Base-by-base conservation (phyloP, 2,329 filamentous ascomycete species). In the Alternaria postmessia region DNA sequence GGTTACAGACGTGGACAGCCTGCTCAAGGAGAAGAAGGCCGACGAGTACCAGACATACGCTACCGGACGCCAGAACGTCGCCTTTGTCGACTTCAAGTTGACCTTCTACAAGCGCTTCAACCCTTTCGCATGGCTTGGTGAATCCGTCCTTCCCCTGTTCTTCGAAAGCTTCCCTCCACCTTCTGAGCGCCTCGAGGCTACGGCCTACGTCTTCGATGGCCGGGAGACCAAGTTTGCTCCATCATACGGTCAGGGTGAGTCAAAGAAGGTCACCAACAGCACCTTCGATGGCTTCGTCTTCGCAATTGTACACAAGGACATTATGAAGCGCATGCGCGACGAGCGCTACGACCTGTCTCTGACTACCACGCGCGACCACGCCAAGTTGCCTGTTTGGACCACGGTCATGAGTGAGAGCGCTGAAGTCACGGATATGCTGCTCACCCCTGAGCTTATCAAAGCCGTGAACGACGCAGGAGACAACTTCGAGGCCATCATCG, bases 371-470 rank as follows among this genome's bases (percentile, higher is more conserved):
- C 97, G 96, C 85, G 95, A 99, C 74, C 88, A 94, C 81, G 77
- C 90, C 56, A 97, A 96, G 84, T 88, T 99, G 34, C 94, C 95
- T 34, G 81, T 86, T 65, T 99, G 94, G 94, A 85, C 90, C 56
- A 97, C 93, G 12, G 88, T 97, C 75, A 98, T 99, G 95, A 96
- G 89, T 75, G 95, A 99, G 85, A 97, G 90, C 80, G 93, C 94
- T 59, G 95, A 98, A 81, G 90, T 99, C 71, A 97, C 94, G 12
- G 92, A 97, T 46, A 84, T 88, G 7, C 83, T 99, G 67, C 86
- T 99, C 51, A 97, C 93, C 4, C 86, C 91, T n/a, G 94, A 98
- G 71, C 85, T 99, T 38, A 86, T 93, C 79, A 87, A 91, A 73
- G 93, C 92, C 16, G 84, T 96, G 66, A 86, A 91, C 72, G 81